Conservation (phyloP, 208 protist species). For the Trypanosoma theileri region DNA sequence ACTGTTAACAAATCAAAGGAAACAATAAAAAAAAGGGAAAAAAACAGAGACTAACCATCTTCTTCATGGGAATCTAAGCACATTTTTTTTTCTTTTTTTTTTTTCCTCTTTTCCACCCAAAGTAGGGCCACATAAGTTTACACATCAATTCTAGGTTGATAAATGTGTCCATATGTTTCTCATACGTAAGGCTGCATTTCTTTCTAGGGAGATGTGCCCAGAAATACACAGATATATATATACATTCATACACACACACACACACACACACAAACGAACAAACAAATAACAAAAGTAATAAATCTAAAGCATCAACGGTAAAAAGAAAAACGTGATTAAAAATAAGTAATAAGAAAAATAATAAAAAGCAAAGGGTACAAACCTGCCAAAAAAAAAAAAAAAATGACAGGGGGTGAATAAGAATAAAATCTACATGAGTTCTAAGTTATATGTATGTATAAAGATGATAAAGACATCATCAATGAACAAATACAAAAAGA, state of each 20-base stretch:
- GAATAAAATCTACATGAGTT: neutral
- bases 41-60: neutral
- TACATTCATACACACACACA: too few relatives aligned
- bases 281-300: neutral
- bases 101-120: neutral
- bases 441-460: slow-evolving; percentile 1
- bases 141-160: too few relatives aligned
- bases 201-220: too few relatives aligned
- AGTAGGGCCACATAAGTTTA: too few relatives aligned
- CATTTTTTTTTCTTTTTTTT: neutral
- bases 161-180: too few relatives aligned
- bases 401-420: neutral
- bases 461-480: neutral
- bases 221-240: too few relatives aligned
- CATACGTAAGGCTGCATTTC: too few relatives aligned
- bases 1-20: neutral
- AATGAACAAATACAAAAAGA: neutral
- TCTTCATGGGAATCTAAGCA: neutral
- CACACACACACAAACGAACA: neutral
- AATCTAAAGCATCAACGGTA: neutral
- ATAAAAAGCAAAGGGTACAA: neutral
- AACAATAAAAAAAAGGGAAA: neutral
- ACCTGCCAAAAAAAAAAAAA: neutral
- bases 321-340: too few relatives aligned
- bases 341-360: neutral